Base-by-base conservation (phyloP, 2,329 filamentous ascomycete species). In the Davidsoniella australis region DNA sequence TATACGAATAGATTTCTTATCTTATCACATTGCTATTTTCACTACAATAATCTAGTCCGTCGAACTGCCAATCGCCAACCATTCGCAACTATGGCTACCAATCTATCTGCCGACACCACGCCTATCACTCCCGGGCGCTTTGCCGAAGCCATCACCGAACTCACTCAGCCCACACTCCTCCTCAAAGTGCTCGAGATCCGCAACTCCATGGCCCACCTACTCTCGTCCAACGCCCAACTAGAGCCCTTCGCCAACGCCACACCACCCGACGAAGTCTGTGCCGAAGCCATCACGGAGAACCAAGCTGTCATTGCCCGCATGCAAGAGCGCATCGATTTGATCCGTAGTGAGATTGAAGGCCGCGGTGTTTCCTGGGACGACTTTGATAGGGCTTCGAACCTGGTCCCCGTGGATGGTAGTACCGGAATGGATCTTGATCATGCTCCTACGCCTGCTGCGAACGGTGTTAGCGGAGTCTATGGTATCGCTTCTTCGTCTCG, bases 181-280 rank as follows among this genome's bases (percentile, higher is more conserved):
- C 70, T 82, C 63, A 87, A 87, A 64, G 75, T 81, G 52, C 74
- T 82, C 59, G 84, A 88, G 62, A 71, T 88, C 54, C 76, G 75
- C 61, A 87, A 86, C 71, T 76, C 71, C 57, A 80, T 87, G 59
- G 71, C 73, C 20, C 82, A 88, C 63, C 76, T 88, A 23, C 73
- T 80, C 58, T 78, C 78, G 62, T 83, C 78, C 55, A 88, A 87
- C 65, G 72, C 73, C 55, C 76, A 87, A 61, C 77, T 87, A 52
- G 68, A 72, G 49, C 80, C 81, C 33, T 86, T 76, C 57, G 79
- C 80, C 50, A 70, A 77, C 12, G 51, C 54, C 2, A 53, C 49
- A 24, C 55, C 52, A 14, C 63, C 78, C 14, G 83, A 88, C 59
- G 68, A 69, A 54, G 82, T 84, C 61, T 88, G 83, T 66, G 66